These are phyloP conservation scores for Aspergillus ruber DNA, from an alignment of 2,329 filamentous ascomycete species.

Conservation along the genomic window DNA sequence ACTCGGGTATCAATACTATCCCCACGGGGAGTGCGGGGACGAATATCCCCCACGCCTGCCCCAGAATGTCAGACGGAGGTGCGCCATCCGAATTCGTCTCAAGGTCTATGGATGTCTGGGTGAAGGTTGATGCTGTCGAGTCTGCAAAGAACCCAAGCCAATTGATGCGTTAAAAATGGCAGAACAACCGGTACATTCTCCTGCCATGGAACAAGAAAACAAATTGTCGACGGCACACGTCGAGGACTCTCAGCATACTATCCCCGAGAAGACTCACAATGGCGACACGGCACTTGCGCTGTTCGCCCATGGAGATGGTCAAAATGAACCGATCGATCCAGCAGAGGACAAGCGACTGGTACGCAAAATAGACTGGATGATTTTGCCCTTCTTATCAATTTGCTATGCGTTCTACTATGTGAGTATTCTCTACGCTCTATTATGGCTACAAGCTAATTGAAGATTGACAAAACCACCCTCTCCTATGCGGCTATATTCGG, in stretches of 20 bases:
- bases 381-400: conserved; percentile 5
- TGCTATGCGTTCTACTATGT: conserved; percentile 10
- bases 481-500: conserved; percentile 48
- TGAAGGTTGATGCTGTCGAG: background rate
- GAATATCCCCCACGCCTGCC: background rate
- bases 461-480: conserved; percentile 22
- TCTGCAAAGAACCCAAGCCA: too few relatives aligned
- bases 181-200: background rate
- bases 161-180: background rate
- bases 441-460: background rate
- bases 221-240: conserved; percentile 4
- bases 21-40: conserved; percentile 3
- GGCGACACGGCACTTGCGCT: conserved; percentile 44
- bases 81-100: background rate
- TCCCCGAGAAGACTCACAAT: conserved; percentile 21
- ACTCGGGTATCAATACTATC: background rate
- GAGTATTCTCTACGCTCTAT: background rate
- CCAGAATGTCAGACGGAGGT: background rate
- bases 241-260: background rate
- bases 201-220: background rate
- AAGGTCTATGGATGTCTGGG: too few relatives aligned
- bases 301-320: conserved; percentile 39
- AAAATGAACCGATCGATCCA: conserved; percentile 35
- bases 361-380: conserved; percentile 6
- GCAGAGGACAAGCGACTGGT: conserved; percentile 30